phyloP scores from a whole-genome alignment of 306 rosid genomes.

The Rosa chinensis region DNA sequence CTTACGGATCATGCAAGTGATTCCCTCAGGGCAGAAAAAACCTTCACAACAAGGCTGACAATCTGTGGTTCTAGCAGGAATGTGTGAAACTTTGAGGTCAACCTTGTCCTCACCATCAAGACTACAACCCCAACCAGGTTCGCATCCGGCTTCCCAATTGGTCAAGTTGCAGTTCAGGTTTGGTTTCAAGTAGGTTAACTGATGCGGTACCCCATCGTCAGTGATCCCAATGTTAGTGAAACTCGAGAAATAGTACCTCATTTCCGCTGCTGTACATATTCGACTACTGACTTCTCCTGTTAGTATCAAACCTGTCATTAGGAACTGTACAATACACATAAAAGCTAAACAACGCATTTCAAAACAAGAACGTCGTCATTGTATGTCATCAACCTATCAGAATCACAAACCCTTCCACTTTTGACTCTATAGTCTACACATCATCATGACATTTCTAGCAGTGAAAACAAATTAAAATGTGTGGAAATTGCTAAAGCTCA shows the following conservation, averaged over 20 bases:
- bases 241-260: conserved; percentile 53
- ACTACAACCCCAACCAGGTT: conserved; percentile 89
- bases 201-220: conserved; percentile 15
- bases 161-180: conserved; percentile 72
- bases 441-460: no score
- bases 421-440: no score
- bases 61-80: conserved; percentile 47
- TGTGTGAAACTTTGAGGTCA: conserved; percentile 35
- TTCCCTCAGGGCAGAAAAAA: conserved; percentile 75
- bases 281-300: conserved; percentile 60
- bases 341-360: neutral
- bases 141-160: conserved; percentile 72
- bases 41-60: conserved; percentile 85
- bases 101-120: conserved; percentile 19
- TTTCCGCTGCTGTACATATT: conserved; percentile 62
- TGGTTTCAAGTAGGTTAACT: conserved; percentile 50
- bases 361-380: neutral
- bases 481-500: neutral
- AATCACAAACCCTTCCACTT: no score
- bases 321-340: conserved; percentile 5
- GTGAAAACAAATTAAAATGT: neutral
- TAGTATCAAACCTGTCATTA: conserved; percentile 22
- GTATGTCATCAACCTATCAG: neutral
- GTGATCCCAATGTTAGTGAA: conserved; percentile 30
- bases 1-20: conserved; percentile 92